These are phyloP conservation scores for Histomonas meleagridis DNA, from an alignment of 208 protist species.

Conservation along the genomic window DNA sequence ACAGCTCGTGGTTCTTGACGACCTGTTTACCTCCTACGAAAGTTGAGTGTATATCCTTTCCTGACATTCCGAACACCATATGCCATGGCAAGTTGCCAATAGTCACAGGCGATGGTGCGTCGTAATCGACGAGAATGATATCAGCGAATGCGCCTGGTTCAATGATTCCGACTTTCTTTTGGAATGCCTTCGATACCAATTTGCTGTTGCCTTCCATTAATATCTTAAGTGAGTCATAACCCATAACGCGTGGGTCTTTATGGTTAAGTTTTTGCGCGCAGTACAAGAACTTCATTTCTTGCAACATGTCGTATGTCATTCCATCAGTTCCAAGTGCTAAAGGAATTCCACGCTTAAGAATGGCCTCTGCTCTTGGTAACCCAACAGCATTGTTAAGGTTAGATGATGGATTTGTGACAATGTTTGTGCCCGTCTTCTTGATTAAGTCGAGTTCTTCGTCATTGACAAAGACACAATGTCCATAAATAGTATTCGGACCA, in stretches of 20 bases:
- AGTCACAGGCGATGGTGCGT: not conserved
- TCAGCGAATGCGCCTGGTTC: conserved; percentile 6
- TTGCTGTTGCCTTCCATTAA: not conserved
- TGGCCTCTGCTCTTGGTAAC: not conserved
- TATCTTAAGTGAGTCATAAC: not conserved
- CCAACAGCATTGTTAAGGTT: conserved; percentile 10
- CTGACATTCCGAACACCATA: not conserved
- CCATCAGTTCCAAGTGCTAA: not conserved
- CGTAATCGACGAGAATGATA: conserved; percentile 31
- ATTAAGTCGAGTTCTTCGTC: conserved; percentile 31
- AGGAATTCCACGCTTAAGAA: conserved; percentile 18
- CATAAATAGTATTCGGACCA: not conserved
- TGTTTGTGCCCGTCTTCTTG: conserved; percentile 14
- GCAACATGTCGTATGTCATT: conserved; percentile 17
- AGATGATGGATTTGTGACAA: conserved; percentile 12
- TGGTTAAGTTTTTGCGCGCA: not conserved
- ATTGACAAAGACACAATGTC: not conserved
- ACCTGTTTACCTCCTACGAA: not conserved
- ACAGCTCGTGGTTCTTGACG: not conserved
- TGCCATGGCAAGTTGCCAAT: not conserved
- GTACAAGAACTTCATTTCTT: conserved; percentile 26
- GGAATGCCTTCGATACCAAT: not conserved
- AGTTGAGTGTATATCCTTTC: not conserved
- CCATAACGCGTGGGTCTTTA: not conserved
- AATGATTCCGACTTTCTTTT: conserved; percentile 20